Evolutionary conservation across 257 asterid species (phyloP), one percentile per base, ranked within the genome.

Genomic region (Nicotiana knightiana): DNA sequence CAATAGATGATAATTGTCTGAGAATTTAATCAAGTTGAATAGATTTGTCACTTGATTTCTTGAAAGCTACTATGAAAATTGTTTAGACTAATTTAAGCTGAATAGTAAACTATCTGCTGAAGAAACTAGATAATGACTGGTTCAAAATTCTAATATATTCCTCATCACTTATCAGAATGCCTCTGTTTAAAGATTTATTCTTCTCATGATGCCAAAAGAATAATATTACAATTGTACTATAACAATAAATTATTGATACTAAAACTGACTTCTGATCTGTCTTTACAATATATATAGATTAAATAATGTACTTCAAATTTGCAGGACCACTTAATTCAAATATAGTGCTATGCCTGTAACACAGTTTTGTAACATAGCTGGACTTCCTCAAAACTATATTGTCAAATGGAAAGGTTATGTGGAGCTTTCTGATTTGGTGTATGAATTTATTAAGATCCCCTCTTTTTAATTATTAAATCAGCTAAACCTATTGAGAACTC

Each of bases 271-370:
- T 65, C 16, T 65, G 8, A 6, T 32, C 16, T 65, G 12, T 65
- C 24, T 68, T 39, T 4, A 2, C 21, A 21, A 21, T 68, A 46
- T 71, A 46, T 24, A 43, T 43, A 4, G 33, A 70, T 5, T n/a
- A 43, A 39, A 15, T 6, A 21, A 46, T 71, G 16, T 21, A 12
- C 1, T 71, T 70, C 78, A 3, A 5, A 24, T 48, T 73, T 73
- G 16, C 5, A 26, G 62, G 43, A 73, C 26, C 62, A 48, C 39
- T 73, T 73, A 6, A 13, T 73, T 73, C 43, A 46, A 24, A 6
- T 48, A 48, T 73, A 48, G 79, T 73, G 62, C 43, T 73, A 46
- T 48, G 79, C 79, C 79, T 26, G 79, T 73, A 73, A 48, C 61
- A n/a, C 21, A n/a, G 15, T 70, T 43, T 70, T 48, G 26, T 73